Evolutionary conservation across 2,329 filamentous ascomycete species (phyloP), one percentile per base, ranked within the genome.

Genomic region (Chaetomiaceae sp.): DNA sequence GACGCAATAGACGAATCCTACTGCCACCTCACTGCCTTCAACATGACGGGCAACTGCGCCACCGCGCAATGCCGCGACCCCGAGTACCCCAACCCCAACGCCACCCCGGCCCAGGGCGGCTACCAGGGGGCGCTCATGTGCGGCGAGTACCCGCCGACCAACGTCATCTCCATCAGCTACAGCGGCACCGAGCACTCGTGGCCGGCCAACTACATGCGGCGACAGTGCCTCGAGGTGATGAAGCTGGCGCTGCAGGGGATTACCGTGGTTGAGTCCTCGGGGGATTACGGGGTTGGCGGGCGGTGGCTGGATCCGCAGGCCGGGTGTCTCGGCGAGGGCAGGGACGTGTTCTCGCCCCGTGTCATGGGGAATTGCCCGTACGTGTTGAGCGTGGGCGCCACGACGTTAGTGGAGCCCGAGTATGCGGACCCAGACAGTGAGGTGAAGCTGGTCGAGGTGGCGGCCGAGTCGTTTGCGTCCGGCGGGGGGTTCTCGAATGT

Each of bases 111-210:
- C 3, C 29, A 54, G 0, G 74, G 69, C 27, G 77, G 76, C 21
- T 81, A 78, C 66, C 73, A 75, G 54, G 75, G 75, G 18, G 54
- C 64, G 37, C 64, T 69, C 18, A 62, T 65, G 57, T 71, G 66
- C 57, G 67, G 66, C 37, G 61, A 62, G 11, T 67, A 65, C 67
- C 70, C 74, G 59, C 76, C 78, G 2, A 78, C 79, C 9, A 79
- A 81, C 56, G 79, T 82, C 6, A 73, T 81, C 55, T 75, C 73
- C 33, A 77, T 84, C 58, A 79, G 75, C 3, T 82, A 82, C 62
- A 78, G 78, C 42, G 75, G 75, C 37, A 71, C 75, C 38, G 80
- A 84, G 65, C 66, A 68, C 5, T 75, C 76, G 20, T 69, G 82
- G 18, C 79, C 80, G 0, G 65, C 72, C 5, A 69, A 67, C 56